Percentiles rank a stretch among this genome's conserved stretches.
phyloP scores from a whole-genome alignment of 192 early-diverging fungal genomes.

The Coemansia sp. region DNA sequence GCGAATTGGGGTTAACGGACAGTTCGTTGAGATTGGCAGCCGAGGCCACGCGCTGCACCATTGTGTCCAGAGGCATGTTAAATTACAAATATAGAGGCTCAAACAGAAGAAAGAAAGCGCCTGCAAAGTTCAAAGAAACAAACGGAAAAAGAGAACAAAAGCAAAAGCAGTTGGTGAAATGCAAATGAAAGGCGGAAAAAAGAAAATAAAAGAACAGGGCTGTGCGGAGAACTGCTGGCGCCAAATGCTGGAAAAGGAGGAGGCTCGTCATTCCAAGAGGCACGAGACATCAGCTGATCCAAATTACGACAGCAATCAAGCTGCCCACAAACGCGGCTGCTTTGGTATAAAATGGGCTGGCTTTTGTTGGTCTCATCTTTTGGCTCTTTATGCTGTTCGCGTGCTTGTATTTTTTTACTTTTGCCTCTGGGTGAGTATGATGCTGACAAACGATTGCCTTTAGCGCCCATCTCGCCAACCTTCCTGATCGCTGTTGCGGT shows the following conservation, averaged over 20 bases:
- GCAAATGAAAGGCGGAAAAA: not conserved
- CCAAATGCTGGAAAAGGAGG: not conserved
- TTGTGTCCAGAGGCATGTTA: conserved; percentile 30
- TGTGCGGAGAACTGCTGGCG: not conserved
- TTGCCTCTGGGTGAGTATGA: not conserved
- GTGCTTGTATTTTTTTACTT: not conserved
- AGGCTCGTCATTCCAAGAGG: not conserved
- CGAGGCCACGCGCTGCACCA: conserved; percentile 53
- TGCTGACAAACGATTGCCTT: not conserved
- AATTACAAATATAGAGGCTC: not conserved
- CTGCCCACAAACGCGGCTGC: not conserved
- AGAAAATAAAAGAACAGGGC: not conserved
- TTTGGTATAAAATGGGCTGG: no score
- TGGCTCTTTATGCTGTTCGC: not conserved
- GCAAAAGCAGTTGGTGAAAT: not conserved
- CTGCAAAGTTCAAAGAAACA: not conserved
- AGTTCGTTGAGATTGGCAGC: conserved; percentile 55
- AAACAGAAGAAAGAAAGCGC: not conserved
- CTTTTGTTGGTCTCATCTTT: not conserved
- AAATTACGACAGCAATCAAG: not conserved
- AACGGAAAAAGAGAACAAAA: not conserved
- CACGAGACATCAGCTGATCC: not conserved
- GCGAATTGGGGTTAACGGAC: conserved; percentile 57
- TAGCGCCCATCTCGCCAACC: not conserved
- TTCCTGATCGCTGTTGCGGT: not conserved